Percentiles rank a stretch among this genome's conserved stretches.
These are phyloP conservation scores for Auricularia cornea DNA, from an alignment of 768 basidiomycete species.

Conservation along the genomic window DNA sequence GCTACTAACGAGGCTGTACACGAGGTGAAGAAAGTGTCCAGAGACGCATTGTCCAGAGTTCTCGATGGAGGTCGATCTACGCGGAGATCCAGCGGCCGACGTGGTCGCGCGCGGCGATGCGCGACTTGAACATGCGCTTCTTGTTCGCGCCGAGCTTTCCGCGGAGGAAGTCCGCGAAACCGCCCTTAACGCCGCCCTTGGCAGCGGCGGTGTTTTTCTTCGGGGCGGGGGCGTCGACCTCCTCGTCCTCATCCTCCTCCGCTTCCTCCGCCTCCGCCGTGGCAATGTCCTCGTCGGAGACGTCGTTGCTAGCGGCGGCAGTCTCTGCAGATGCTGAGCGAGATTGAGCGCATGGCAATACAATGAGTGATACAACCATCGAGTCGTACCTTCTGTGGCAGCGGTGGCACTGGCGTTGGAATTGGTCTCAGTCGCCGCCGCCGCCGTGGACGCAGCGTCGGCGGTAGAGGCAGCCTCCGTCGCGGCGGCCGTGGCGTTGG, in stretches of 20 bases:
- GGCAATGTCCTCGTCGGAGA: not conserved
- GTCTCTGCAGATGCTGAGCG: not conserved
- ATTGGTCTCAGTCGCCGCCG: slow-evolving; percentile 10
- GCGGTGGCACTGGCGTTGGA: slow-evolving; percentile 2
- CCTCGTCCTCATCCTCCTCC: not conserved
- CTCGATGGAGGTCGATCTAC: too few relatives aligned
- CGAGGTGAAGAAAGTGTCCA: too few relatives aligned
- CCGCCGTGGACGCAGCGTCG: slow-evolving; percentile 1
- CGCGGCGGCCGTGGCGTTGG: not conserved
- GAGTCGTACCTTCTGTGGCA: not conserved
- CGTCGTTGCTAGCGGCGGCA: not conserved
- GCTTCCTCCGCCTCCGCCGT: not conserved
- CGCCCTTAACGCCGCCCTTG: not conserved
- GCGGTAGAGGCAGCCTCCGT: slow-evolving; percentile 5
- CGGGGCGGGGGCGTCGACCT: not conserved
- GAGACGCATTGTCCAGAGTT: too few relatives aligned
- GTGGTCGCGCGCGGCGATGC: not conserved
- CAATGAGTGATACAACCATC: not conserved
- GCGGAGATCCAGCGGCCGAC: not conserved
- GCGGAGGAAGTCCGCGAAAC: not conserved
- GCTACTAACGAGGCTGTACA: too few relatives aligned
- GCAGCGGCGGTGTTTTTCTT: not conserved
- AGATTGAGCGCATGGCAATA: not conserved
- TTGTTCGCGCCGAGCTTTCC: not conserved
- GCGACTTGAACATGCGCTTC: not conserved